phyloP scores from a whole-genome alignment of 2,329 filamentous ascomycete genomes.

The Trichoderma hamatum region DNA sequence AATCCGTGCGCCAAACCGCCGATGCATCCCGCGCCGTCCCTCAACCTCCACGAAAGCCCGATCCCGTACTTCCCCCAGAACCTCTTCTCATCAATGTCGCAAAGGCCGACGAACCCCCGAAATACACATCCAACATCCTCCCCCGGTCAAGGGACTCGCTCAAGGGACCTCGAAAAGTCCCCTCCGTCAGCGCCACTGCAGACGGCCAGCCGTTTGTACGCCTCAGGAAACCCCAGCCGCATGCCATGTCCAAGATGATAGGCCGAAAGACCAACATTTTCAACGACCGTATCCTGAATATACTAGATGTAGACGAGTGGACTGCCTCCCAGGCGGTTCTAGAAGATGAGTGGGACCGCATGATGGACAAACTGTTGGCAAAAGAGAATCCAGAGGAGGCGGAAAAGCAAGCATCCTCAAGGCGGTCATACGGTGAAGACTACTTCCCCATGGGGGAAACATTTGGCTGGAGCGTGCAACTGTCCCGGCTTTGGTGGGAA shows the following conservation, averaged over 20 bases:
- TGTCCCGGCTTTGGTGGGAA: conserved; percentile 40
- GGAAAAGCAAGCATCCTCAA: neutral
- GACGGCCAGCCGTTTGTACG: conserved; percentile 66
- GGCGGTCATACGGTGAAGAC: neutral
- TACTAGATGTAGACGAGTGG: conserved; percentile 47
- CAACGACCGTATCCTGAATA: conserved; percentile 44
- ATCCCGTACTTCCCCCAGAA: conserved; percentile 31
- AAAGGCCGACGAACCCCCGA: conserved; percentile 42
- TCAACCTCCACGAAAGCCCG: conserved; percentile 28
- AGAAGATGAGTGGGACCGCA: conserved; percentile 56
- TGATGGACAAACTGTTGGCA: conserved; percentile 38
- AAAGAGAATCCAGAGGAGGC: conserved; percentile 20
- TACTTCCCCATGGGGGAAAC: conserved; percentile 29
- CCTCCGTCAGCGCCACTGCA: conserved; percentile 56
- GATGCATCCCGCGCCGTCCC: conserved; percentile 30
- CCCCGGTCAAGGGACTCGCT: conserved; percentile 55
- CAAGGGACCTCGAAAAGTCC: conserved; percentile 49
- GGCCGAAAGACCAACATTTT: conserved; percentile 52
- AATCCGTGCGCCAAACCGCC: conserved; percentile 39
- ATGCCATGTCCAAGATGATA: conserved; percentile 60
- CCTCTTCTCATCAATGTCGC: conserved; percentile 43
- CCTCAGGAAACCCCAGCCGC: conserved; percentile 66
- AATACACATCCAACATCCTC: conserved; percentile 52
- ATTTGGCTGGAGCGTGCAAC: conserved; percentile 38
- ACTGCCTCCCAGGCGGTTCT: conserved; percentile 35